Evolutionary conservation across 768 basidiomycete species (phyloP).

Genomic region (Pulveroboletus ravenelii): DNA sequence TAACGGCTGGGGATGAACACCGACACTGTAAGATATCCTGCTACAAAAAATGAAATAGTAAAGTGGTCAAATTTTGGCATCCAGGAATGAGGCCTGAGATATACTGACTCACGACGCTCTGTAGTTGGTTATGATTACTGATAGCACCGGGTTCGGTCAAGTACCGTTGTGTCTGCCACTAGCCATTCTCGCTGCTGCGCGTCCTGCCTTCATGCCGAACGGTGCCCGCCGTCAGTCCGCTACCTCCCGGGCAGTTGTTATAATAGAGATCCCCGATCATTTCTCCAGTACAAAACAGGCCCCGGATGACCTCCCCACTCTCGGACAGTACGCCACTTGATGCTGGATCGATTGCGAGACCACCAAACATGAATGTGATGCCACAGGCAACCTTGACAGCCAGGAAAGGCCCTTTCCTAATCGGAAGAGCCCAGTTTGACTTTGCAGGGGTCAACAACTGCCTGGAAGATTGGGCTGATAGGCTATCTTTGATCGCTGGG

Average conservation of each 20-base stretch:
- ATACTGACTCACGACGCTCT: not conserved
- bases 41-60: not conserved
- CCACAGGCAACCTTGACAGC: slow-evolving; percentile 68
- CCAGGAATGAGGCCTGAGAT: not conserved
- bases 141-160: not conserved
- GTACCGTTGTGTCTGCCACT: not conserved
- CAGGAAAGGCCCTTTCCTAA: slow-evolving; percentile 52
- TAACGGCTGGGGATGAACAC: not conserved
- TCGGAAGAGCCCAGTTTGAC: slow-evolving; percentile 62
- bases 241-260: slow-evolving; percentile 66
- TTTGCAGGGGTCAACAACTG: slow-evolving; percentile 44
- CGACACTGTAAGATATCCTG: not conserved
- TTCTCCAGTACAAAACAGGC: slow-evolving; percentile 64
- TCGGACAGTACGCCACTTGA: slow-evolving; percentile 48
- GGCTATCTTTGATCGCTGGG: slow-evolving; percentile 59
- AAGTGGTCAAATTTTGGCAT: not conserved
- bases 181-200: slow-evolving; percentile 35
- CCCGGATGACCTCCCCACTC: slow-evolving; percentile 40
- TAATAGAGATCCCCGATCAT: slow-evolving; percentile 65
- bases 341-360: slow-evolving; percentile 52
- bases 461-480: slow-evolving; percentile 45
- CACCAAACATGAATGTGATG: slow-evolving; percentile 71
- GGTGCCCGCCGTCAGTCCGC: slow-evolving; percentile 59
- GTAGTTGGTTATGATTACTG: not conserved
- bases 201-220: slow-evolving; percentile 59